Evolutionary conservation across 2,329 filamentous ascomycete genomes (phyloP), one percentile per base, ranked within the genome.

Genomic region (Capronia americana): DNA sequence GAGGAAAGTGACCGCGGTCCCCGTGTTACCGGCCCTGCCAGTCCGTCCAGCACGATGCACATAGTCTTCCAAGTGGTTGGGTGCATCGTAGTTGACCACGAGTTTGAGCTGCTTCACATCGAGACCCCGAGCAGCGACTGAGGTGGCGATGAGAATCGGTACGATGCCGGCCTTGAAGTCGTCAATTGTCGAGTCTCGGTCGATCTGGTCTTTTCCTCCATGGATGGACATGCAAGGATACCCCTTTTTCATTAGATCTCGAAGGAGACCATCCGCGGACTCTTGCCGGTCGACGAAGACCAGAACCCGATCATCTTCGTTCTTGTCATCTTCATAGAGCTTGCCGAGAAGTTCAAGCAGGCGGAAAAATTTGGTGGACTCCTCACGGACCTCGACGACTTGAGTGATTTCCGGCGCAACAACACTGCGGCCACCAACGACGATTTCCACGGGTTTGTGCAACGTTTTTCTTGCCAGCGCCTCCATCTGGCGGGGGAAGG

Each of bases 21-120:
- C 95, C 97, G 95, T 48, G 20, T 69, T 69, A 12, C 95, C 95
- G 59, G 95, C 95, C 77, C 95, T 90, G 62, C 95, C 95, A 2
- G 95, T 99, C 77, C 94, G 88, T 66, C 95, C 95, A 78, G 98
- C 98, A 51, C 95, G 90, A 80, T 99, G 95, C 38, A 99, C 95
- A 75, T 98, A 98, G 76, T 99, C 95, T 79, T 98, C 94, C 56
- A 70, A 57, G 64, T 73, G 71, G 65, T 73, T 73, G 14, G 71
- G 71, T 4, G 69, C 70, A 46, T 73, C 71, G 60, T 71, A 73
- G 61, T 73, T 73, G 80, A 99, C 89, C 8, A 99, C 95, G 34
- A 98, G 85, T 78, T 96, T 97, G 38, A 99, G 84, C 77, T 96
- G 92, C 79, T 97, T 97, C 53, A 99, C 94, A 77, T 99, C 95